phyloP scores from a whole-genome alignment of 148 eudicot genomes.

The Heliosperma pusillum region DNA sequence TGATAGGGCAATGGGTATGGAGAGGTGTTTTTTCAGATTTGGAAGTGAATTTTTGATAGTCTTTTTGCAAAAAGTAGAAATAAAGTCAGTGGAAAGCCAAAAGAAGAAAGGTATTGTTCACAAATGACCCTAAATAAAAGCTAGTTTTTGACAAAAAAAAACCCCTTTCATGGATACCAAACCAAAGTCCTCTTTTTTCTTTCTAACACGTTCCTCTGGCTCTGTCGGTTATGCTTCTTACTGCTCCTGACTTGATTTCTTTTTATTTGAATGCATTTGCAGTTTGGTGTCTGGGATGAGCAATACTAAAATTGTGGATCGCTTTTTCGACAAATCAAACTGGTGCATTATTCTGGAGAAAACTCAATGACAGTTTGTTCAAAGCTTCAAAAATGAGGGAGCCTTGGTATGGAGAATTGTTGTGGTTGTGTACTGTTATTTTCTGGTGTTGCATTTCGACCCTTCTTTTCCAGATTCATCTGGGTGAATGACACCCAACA shows the following conservation, averaged over 20 bases:
- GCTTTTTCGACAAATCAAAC: slow-evolving; percentile 85
- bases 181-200: too few relatives aligned
- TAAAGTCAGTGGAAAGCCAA: too few relatives aligned
- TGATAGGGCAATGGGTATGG: too few relatives aligned
- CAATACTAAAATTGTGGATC: slow-evolving; percentile 64
- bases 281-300: slow-evolving; percentile 71
- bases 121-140: too few relatives aligned
- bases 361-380: slow-evolving; percentile 34
- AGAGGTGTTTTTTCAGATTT: too few relatives aligned
- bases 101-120: too few relatives aligned
- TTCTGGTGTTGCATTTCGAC: neutral
- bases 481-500: neutral
- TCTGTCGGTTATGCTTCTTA: neutral
- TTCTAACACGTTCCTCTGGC: too few relatives aligned
- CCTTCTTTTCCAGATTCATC: neutral
- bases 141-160: too few relatives aligned
- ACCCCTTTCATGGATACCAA: too few relatives aligned
- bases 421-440: slow-evolving; percentile 1
- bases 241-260: neutral
- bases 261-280: slow-evolving; percentile 25
- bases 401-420: neutral
- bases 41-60: too few relatives aligned
- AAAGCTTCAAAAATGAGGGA: neutral
- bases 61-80: too few relatives aligned
- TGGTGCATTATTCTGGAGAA: slow-evolving; percentile 91